These are phyloP conservation scores for Lactarius pseudohatsudake DNA, from an alignment of 768 basidiomycete species.

Conservation along the genomic window DNA sequence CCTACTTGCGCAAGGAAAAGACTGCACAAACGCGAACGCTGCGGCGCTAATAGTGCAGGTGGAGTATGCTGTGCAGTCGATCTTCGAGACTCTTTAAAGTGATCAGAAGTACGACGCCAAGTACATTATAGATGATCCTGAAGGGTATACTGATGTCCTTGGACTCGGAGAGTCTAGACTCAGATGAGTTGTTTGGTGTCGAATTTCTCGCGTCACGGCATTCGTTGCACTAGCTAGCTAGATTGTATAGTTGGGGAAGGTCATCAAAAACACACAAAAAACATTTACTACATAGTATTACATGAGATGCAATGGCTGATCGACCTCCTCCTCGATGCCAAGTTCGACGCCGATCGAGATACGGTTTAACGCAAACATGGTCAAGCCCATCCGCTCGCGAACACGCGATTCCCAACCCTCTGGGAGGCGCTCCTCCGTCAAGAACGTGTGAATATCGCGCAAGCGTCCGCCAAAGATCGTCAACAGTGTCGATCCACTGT, in stretches of 20 bases:
- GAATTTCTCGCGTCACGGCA: background rate
- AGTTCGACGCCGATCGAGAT: constrained; percentile 36
- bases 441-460: constrained; percentile 50
- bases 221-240: background rate
- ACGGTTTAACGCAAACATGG: constrained; percentile 54
- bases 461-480: constrained; percentile 66
- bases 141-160: no score
- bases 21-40: no score
- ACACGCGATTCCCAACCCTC: constrained; percentile 70
- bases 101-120: no score
- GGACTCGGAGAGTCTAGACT: no score
- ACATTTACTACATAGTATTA: constrained; percentile 1
- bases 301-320: constrained; percentile 17
- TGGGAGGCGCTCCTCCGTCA: constrained; percentile 70
- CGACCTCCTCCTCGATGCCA: constrained; percentile 35
- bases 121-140: no score
- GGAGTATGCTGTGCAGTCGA: no score
- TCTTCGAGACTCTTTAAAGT: no score
- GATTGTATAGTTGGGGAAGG: background rate
- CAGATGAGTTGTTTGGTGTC: background rate
- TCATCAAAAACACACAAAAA: no score
- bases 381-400: constrained; percentile 56
- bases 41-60: no score
- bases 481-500: constrained; percentile 60
- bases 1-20: no score